Evolutionary conservation across 192 early-diverging fungal species (phyloP), one percentile per base, ranked within the genome.

Genomic region (Gryganskiella cystojenkinii): DNA sequence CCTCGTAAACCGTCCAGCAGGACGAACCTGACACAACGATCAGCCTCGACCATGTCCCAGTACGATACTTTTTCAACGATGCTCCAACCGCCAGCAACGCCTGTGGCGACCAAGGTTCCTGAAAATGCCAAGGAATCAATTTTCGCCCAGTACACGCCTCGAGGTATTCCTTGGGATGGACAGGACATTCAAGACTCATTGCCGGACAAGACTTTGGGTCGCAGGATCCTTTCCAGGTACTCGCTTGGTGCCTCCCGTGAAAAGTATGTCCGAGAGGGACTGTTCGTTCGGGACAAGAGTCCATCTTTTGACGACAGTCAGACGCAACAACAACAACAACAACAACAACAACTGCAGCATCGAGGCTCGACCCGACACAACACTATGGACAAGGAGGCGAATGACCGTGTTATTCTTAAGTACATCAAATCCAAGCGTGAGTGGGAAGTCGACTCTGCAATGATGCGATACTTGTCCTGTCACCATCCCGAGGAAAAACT

Each of bases 381-480:
- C 33, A 60, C 71, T 45, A 74, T 66, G 50, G 60, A 78, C 8
- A 31, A 54, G 61, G 67, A 64, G 19, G 74, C 65, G 1, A 78
- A 78, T 25, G 74, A 78, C 33, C 65, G 74, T 13, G 74, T 78
- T 35, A 78, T 78, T 35, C 53, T 78, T 20, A 78, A 78, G n/a
- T 78, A 67, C 30, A 20, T 78, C 22, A 63, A 64, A 42, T 34
- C 61, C 13, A 68, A 54, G 42, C 65, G 74, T 13, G 74, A 78
- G 1, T 78, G 74, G 74, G 74, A 78, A 25, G 51, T 59, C 44
- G 74, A 78, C 27, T 58, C 46, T 46, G 67, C 57, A 8, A 78
- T 78, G 74, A 64, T 64, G 66, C 53, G 74, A 8, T 78, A 78
- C 25, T 34, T 78, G 28, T 69, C 74, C 6, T 78, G 74, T 50